These are phyloP conservation scores for Saccharomycopsis sp. DNA, from an alignment of 805 yeast genomes.

Conservation along the genomic window DNA sequence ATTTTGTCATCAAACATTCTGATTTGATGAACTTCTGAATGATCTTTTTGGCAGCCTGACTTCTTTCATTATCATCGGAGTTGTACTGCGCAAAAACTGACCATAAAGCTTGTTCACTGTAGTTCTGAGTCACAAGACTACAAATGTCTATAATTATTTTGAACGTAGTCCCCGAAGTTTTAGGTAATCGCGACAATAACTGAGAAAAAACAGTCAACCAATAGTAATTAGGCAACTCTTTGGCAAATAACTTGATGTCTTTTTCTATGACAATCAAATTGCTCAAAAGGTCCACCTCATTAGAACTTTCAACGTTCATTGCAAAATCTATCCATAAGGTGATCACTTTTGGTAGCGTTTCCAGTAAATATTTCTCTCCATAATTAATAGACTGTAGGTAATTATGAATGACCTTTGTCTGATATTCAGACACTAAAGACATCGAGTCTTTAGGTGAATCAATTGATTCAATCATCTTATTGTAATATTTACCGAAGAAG, in stretches of 20 bases:
- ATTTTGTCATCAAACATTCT: slow-evolving; percentile 14
- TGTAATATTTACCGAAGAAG: slow-evolving; percentile 71
- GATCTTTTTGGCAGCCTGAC: slow-evolving; percentile 25
- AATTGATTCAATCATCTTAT: slow-evolving; percentile 68
- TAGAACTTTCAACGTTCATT: not conserved
- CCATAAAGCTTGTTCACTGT: slow-evolving; percentile 87
- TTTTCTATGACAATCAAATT: slow-evolving; percentile 36
- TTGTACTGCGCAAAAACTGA: slow-evolving; percentile 63
- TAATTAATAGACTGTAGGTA: slow-evolving; percentile 54
- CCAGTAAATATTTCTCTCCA: slow-evolving; percentile 65
- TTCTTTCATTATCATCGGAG: slow-evolving; percentile 46
- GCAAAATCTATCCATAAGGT: slow-evolving; percentile 83
- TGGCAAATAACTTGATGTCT: slow-evolving; percentile 37
- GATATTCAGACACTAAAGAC: slow-evolving; percentile 30
- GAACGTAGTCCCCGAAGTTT: slow-evolving; percentile 50
- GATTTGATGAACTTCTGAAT: slow-evolving; percentile 7
- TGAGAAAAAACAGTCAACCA: slow-evolving; percentile 90
- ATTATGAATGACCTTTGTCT: slow-evolving; percentile 46
- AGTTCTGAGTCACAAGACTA: slow-evolving; percentile 47
- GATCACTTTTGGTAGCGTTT: slow-evolving; percentile 82
- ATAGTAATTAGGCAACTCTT: slow-evolving; percentile 43
- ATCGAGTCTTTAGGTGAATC: slow-evolving; percentile 29
- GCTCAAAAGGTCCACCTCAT: slow-evolving; percentile 19
- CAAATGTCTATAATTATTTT: slow-evolving; percentile 53
- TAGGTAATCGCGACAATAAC: slow-evolving; percentile 70